Conservation (phyloP, 306 rosid genomes). For the Macrotyloma uniflorum region DNA sequence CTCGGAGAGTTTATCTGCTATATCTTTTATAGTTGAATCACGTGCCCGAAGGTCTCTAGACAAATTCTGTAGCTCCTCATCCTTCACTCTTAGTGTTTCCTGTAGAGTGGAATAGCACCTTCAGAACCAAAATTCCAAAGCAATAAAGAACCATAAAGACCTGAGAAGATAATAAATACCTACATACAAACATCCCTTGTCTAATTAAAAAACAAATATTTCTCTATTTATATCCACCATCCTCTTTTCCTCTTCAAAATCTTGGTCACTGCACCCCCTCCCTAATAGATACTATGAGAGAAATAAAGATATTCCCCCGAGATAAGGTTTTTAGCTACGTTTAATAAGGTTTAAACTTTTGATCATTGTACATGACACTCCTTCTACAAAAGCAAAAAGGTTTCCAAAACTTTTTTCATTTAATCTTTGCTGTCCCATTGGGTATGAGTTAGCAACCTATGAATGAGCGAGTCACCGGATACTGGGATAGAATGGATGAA, state of each 20-base stretch:
- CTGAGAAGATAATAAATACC: conserved; percentile 19
- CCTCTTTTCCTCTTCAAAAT: not conserved
- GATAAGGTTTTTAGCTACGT: not conserved
- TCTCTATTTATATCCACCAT: not conserved
- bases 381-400: too few relatives aligned
- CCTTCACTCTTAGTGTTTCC: conserved; percentile 95
- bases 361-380: not conserved
- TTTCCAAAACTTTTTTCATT: not conserved
- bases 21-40: conserved; percentile 88
- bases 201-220: conserved; percentile 7
- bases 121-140: conserved; percentile 33
- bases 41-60: conserved; percentile 94
- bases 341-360: not conserved
- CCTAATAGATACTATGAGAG: not conserved
- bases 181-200: not conserved
- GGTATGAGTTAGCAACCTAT: not conserved
- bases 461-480: not conserved
- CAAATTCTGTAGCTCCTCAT: conserved; percentile 92
- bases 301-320: not conserved
- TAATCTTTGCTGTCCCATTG: not conserved
- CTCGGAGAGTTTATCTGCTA: conserved; percentile 92
- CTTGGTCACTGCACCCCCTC: not conserved
- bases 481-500: not conserved
- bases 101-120: conserved; percentile 40
- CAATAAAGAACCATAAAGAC: conserved; percentile 27